These are phyloP conservation scores for Buddleja alternifolia DNA, from an alignment of 257 asterid species.

Conservation along the genomic window DNA sequence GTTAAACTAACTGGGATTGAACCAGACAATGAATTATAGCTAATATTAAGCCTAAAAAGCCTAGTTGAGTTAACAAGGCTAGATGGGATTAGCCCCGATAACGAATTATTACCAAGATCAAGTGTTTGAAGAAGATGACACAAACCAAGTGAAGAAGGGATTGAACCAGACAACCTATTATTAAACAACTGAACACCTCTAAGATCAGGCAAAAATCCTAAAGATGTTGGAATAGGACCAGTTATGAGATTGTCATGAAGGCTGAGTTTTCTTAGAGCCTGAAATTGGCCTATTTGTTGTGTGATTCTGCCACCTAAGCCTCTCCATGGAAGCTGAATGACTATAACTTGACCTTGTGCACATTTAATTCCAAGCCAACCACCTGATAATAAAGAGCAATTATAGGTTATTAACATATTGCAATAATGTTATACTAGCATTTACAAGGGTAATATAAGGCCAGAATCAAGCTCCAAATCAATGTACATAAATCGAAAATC, in stretches of 20 bases:
- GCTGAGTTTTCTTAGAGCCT: slow-evolving; percentile 81
- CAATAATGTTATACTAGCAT: too few relatives aligned
- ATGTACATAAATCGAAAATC: too few relatives aligned
- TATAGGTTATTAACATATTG: too few relatives aligned
- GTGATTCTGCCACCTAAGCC: slow-evolving; percentile 78
- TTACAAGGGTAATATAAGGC: too few relatives aligned
- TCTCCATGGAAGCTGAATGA: slow-evolving; percentile 94
- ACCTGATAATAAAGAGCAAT: slow-evolving; percentile 41
- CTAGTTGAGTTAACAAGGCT: slow-evolving; percentile 66
- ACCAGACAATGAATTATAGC: slow-evolving; percentile 75
- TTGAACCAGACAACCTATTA: slow-evolving; percentile 75
- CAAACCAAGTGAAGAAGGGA: slow-evolving; percentile 74
- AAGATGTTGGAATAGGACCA: slow-evolving; percentile 74
- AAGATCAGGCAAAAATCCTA: slow-evolving; percentile 76
- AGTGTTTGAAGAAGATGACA: slow-evolving; percentile 79
- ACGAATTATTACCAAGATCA: slow-evolving; percentile 74
- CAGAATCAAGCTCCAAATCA: too few relatives aligned
- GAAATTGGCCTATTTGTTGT: slow-evolving; percentile 77
- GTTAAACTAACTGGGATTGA: slow-evolving; percentile 63
- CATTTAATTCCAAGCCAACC: slow-evolving; percentile 89
- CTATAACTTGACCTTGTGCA: slow-evolving; percentile 91
- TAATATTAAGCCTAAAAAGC: slow-evolving; percentile 71
- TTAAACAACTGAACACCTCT: slow-evolving; percentile 89
- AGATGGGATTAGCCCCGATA: slow-evolving; percentile 63
- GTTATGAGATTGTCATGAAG: slow-evolving; percentile 83